These are phyloP conservation scores for Ceratocystis lukuohia DNA, from an alignment of 2,329 filamentous ascomycete species.

Conservation along the genomic window DNA sequence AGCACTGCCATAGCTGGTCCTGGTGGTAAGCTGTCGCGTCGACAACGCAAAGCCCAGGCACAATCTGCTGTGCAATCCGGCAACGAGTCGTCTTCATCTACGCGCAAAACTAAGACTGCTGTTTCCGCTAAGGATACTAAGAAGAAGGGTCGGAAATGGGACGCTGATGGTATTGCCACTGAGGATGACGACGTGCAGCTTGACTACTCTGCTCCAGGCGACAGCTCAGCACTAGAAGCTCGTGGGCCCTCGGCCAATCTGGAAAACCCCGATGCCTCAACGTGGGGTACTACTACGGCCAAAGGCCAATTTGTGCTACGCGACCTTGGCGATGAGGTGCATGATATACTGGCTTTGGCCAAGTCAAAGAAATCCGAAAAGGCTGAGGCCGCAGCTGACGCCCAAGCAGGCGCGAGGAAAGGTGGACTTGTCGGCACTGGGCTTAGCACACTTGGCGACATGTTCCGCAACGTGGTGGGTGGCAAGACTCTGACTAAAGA, in stretches of 20 bases:
- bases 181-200: conserved; percentile 68
- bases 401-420: conserved; percentile 33
- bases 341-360: conserved; percentile 74
- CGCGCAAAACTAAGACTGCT: conserved; percentile 41
- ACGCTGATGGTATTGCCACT: conserved; percentile 73
- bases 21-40: conserved; percentile 62
- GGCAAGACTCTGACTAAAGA: conserved; percentile 83
- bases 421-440: conserved; percentile 63
- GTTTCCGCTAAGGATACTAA: conserved; percentile 45
- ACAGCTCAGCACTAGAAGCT: conserved; percentile 37
- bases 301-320: conserved; percentile 91
- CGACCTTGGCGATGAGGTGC: conserved; percentile 85
- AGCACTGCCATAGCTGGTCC: conserved; percentile 58
- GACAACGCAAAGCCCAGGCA: conserved; percentile 59
- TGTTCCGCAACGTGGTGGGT: conserved; percentile 90
- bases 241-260: conserved; percentile 42
- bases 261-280: conserved; percentile 61
- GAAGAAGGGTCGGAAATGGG: conserved; percentile 90
- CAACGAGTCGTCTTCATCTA: conserved; percentile 51
- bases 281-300: conserved; percentile 72
- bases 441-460: conserved; percentile 67
- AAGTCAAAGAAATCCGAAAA: conserved; percentile 38
- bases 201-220: conserved; percentile 68
- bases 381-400: conserved; percentile 33
- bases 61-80: conserved; percentile 58